Evolutionary conservation across 2,329 filamentous ascomycete species (phyloP).

Genomic region (Sporothrix inflata): DNA sequence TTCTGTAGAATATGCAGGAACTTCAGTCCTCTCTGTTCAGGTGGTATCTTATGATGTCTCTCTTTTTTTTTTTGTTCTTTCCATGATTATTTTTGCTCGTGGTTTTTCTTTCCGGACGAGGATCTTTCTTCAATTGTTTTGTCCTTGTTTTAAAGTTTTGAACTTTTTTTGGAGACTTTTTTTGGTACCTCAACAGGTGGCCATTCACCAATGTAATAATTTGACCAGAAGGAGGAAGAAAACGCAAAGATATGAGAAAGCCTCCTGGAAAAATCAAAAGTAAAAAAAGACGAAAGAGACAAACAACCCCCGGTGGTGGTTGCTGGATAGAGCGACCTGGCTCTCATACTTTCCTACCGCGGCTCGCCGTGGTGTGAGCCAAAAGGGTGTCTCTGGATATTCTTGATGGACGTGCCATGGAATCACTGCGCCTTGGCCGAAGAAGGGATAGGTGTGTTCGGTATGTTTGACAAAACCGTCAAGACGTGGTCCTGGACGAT

Average conservation of each 20-base stretch:
- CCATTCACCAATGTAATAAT: background rate
- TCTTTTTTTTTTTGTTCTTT: background rate
- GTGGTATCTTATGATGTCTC: background rate
- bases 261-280: background rate
- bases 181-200: conserved; percentile 3
- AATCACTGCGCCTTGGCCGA: conserved; percentile 4
- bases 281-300: background rate
- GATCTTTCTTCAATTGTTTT: background rate
- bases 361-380: background rate
- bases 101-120: background rate
- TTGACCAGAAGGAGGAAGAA: background rate
- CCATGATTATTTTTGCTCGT: background rate
- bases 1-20: background rate
- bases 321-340: background rate
- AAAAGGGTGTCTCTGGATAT: background rate
- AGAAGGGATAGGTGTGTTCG: background rate
- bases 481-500: conserved; percentile 29
- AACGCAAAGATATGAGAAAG: conserved; percentile 9
- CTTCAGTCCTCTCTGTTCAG: background rate
- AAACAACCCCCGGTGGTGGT: background rate
- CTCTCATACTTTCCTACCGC: background rate
- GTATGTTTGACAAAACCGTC: conserved; percentile 19
- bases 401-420: no score
- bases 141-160: background rate
- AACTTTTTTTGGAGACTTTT: background rate